Conservation (phyloP, 352 stramenopile species). For the Phytophthora megakarya region DNA sequence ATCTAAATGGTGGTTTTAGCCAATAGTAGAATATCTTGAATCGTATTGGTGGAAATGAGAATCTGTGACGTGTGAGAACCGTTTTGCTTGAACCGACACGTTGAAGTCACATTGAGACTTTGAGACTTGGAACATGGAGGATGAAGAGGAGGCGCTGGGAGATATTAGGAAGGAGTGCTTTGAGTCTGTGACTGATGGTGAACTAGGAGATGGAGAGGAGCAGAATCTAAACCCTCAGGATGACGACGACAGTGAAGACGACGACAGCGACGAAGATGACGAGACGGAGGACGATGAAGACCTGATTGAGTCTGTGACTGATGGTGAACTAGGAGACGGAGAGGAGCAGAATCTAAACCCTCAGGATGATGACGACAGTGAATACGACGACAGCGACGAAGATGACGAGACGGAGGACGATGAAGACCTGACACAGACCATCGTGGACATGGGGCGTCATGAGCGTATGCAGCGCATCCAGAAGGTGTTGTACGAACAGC, state of each 20-base stretch:
- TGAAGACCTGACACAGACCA: conserved; percentile 74
- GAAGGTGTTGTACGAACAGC: conserved; percentile 82
- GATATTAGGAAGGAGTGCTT: background rate
- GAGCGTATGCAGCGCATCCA: conserved; percentile 86
- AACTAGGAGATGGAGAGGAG: conserved; percentile 10
- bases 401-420: conserved; percentile 73
- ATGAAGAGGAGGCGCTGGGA: background rate
- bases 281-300: conserved; percentile 69
- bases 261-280: conserved; percentile 56
- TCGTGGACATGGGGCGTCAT: conserved; percentile 79
- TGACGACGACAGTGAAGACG: conserved; percentile 46
- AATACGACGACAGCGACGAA: conserved; percentile 50
- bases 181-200: conserved; percentile 10
- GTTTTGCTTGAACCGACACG: conserved; percentile 32
- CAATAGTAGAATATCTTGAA: background rate
- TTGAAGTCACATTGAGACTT: conserved; percentile 11
- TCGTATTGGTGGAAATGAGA: conserved; percentile 15
- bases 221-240: conserved; percentile 15
- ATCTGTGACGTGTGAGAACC: conserved; percentile 42
- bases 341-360: conserved; percentile 1
- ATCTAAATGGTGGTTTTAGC: conserved; percentile 10
- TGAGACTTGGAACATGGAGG: conserved; percentile 11
- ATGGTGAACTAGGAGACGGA: conserved; percentile 9
- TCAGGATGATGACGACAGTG: conserved; percentile 41
- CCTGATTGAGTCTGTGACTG: no score